phyloP scores from a whole-genome alignment of 345 rosid species.

The Eucalyptus cloeziana region DNA sequence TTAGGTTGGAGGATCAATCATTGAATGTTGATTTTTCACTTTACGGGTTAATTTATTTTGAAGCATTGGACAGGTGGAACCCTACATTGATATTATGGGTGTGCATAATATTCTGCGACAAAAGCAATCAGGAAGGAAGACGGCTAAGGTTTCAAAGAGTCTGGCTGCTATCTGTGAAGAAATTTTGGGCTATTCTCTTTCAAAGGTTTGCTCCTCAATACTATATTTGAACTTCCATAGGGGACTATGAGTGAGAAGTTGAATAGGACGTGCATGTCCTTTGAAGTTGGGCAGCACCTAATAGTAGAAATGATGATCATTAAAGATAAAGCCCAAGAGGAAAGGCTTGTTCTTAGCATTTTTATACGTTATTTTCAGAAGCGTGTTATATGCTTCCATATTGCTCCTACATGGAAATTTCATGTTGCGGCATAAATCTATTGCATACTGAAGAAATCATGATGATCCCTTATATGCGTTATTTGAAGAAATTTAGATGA shows the following conservation, averaged over 20 bases:
- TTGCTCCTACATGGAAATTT: background rate
- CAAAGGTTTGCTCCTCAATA: conserved; percentile 43
- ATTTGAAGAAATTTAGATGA: background rate
- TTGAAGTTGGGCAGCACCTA: background rate
- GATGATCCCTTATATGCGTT: background rate
- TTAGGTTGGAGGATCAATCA: background rate
- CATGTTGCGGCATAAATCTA: background rate
- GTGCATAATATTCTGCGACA: conserved; percentile 42
- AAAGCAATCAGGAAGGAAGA: conserved; percentile 48
- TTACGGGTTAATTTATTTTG: background rate
- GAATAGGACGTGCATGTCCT: background rate
- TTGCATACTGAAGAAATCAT: background rate
- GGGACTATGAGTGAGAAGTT: background rate
- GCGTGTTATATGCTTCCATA: background rate
- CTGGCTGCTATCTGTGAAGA: conserved; percentile 65
- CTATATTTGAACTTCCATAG: background rate
- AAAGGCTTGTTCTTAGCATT: background rate
- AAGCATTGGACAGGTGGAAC: conserved; percentile 57
- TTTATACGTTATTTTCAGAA: background rate
- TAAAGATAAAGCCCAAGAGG: background rate
- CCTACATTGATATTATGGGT: conserved; percentile 60
- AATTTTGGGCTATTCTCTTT: conserved; percentile 50
- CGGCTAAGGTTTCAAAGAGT: conserved; percentile 58
- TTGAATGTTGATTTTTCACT: background rate
- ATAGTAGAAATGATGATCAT: background rate